These are phyloP conservation scores for Begonia masoniana DNA, from an alignment of 306 rosid species.

Conservation along the genomic window DNA sequence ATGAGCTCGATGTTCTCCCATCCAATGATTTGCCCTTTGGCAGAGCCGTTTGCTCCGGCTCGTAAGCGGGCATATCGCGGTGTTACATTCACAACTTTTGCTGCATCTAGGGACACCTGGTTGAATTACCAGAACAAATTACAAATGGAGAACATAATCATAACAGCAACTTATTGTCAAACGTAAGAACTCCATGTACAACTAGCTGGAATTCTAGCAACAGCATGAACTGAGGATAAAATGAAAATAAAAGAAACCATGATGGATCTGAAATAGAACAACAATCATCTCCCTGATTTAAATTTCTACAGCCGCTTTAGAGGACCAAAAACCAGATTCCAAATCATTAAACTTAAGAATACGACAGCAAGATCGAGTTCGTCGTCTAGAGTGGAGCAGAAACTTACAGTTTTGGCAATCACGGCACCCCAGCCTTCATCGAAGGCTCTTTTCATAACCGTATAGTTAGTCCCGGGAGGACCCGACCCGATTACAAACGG, in stretches of 20 bases:
- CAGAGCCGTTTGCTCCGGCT: constrained; percentile 57
- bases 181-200: too few species aligned
- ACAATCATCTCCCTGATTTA: too few species aligned
- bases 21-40: constrained; percentile 77
- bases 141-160: too few species aligned
- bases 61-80: constrained; percentile 88
- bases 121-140: neutral
- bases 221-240: too few species aligned
- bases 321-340: constrained; percentile 3
- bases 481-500: constrained; percentile 97
- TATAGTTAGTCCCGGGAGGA: constrained; percentile 97
- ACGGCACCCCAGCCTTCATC: constrained; percentile 99
- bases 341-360: neutral
- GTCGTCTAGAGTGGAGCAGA: neutral
- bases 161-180: too few species aligned
- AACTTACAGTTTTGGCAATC: constrained; percentile 89
- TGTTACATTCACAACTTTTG: constrained; percentile 81
- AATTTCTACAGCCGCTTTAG: neutral
- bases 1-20: constrained; percentile 95
- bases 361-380: too few species aligned
- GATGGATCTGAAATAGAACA: too few species aligned
- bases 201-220: too few species aligned
- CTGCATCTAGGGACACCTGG: constrained; percentile 88
- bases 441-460: constrained; percentile 95
- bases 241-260: too few species aligned